These are phyloP conservation scores for Beta corolliflora DNA, from an alignment of 179 eudicot species.

Conservation along the genomic window DNA sequence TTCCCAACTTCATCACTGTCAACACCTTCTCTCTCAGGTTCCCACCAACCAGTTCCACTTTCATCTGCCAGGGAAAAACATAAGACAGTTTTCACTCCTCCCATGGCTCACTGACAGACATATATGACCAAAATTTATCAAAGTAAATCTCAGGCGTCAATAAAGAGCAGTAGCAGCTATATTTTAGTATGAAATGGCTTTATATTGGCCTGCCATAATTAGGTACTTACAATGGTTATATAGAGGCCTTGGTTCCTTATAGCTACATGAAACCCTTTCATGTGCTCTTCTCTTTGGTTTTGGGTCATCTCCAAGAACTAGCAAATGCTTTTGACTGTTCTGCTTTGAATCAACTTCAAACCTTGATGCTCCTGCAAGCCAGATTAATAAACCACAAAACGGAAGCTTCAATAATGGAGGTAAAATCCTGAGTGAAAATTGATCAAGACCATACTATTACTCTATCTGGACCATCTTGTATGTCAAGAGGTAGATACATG, in stretches of 20 bases:
- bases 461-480: neutral
- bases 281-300: slow-evolving; percentile 37
- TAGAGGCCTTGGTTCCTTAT: slow-evolving; percentile 43
- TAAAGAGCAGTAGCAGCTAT: neutral
- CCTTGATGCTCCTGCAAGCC: slow-evolving; percentile 17
- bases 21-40: slow-evolving; percentile 74
- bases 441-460: neutral
- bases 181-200: neutral
- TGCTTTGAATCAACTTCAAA: slow-evolving; percentile 28
- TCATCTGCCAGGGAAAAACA: slow-evolving; percentile 55
- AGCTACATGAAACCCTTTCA: slow-evolving; percentile 16
- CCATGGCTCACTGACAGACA: neutral
- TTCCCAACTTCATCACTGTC: slow-evolving; percentile 86
- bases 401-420: neutral
- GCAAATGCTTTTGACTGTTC: slow-evolving; percentile 43
- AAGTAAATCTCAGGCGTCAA: neutral
- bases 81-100: slow-evolving; percentile 1
- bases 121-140: neutral
- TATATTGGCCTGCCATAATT: neutral
- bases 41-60: slow-evolving; percentile 93
- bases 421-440: neutral
- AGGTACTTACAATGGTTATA: slow-evolving; percentile 72
- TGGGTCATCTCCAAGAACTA: slow-evolving; percentile 72
- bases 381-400: neutral
- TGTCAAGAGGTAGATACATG: neutral